Percentiles rank a stretch among this genome's conserved stretches.
phyloP scores from a whole-genome alignment of 176 grass and related monocot genomes.

The Musa troglodytarum region DNA sequence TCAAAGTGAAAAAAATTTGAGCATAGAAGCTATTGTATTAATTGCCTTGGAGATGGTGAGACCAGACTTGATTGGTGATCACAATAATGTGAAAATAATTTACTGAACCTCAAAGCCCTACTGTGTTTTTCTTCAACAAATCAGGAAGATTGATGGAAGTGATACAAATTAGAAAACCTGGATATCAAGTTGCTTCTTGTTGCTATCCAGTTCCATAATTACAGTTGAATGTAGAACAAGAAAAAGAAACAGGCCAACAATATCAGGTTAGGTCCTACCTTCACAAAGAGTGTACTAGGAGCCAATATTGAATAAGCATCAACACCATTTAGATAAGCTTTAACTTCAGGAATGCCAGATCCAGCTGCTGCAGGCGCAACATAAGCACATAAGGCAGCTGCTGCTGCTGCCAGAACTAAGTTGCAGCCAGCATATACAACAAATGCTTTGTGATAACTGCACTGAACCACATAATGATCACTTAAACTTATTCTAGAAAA shows the following conservation, averaged over 20 bases:
- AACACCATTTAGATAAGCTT: constrained; percentile 61
- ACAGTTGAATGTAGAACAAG: background rate
- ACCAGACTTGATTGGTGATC: too few relatives aligned
- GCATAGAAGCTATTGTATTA: background rate
- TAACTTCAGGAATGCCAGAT: constrained; percentile 70
- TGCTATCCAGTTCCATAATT: too few relatives aligned
- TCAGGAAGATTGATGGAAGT: too few relatives aligned
- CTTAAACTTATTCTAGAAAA: background rate
- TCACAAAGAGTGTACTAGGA: constrained; percentile 54
- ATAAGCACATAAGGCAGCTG: constrained; percentile 54
- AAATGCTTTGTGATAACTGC: constrained; percentile 45
- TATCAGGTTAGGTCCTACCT: constrained; percentile 20
- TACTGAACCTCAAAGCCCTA: too few relatives aligned
- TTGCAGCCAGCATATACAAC: constrained; percentile 34
- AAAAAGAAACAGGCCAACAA: background rate
- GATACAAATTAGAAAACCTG: too few relatives aligned
- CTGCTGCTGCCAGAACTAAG: constrained; percentile 23
- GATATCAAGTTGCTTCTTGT: too few relatives aligned
- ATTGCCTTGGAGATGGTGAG: background rate
- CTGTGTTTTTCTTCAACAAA: too few relatives aligned
- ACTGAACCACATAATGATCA: background rate
- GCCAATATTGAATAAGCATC: constrained; percentile 57
- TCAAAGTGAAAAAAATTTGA: background rate
- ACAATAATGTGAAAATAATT: too few relatives aligned
- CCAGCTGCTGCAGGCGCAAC: constrained; percentile 50